phyloP scores from a whole-genome alignment of 2,329 filamentous ascomycete genomes.

The Chrysoporthe puriensis region DNA sequence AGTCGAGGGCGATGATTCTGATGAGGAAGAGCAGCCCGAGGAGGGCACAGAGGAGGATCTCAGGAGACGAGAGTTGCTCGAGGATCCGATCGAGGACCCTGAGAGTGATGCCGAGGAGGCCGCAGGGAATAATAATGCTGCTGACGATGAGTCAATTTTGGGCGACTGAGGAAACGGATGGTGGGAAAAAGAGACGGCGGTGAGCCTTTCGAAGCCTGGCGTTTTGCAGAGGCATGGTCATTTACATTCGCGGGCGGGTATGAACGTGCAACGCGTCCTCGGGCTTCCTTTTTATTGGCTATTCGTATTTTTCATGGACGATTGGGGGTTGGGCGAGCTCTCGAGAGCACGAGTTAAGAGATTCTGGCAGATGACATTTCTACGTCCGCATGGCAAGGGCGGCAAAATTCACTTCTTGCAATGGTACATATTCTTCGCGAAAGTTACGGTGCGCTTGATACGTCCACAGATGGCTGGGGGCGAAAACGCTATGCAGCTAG shows the following conservation, averaged over 20 bases:
- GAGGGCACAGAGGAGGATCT: conserved; percentile 64
- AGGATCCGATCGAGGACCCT: conserved; percentile 47
- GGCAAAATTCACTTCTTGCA: conserved; percentile 7
- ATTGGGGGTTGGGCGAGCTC: neutral
- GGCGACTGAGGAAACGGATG: conserved; percentile 43
- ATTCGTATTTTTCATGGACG: neutral
- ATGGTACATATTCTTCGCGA: conserved; percentile 1
- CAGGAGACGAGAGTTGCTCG: conserved; percentile 55
- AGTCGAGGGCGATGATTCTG: conserved; percentile 47
- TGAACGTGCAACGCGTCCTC: conserved; percentile 2
- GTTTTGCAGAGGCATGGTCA: conserved; percentile 25
- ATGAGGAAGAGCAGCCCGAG: conserved; percentile 49
- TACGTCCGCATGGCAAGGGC: neutral
- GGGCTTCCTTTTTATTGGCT: neutral
- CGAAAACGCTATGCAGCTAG: neutral
- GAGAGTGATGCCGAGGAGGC: conserved; percentile 43
- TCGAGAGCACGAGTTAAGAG: neutral
- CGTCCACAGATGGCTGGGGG: neutral
- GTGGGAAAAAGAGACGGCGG: no score
- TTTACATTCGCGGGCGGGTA: neutral
- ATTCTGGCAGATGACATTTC: conserved; percentile 1
- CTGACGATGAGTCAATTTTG: conserved; percentile 49
- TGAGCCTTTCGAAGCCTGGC: conserved; percentile 24
- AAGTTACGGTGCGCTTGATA: neutral
- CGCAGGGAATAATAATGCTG: conserved; percentile 43